Percentiles rank a stretch among this genome's conserved stretches.
Evolutionary conservation across 2,329 filamentous ascomycete species (phyloP).

Genomic region (Epichloe hybrida): DNA sequence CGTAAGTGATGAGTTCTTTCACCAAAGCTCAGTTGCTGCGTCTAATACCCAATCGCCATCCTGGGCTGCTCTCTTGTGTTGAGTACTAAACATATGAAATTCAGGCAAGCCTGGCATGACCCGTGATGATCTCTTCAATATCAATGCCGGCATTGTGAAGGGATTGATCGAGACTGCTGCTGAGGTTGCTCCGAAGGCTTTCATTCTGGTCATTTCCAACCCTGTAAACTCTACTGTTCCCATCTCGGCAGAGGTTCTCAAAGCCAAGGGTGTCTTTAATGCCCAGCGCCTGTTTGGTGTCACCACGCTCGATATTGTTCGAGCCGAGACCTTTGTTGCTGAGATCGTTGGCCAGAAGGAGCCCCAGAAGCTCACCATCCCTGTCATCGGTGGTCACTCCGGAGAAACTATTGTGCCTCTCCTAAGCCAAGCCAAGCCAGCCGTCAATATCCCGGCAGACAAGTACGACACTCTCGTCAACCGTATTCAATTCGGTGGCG

Average conservation of each 20-base stretch:
- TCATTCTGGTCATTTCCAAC: conserved; percentile 95
- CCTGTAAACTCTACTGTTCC: conserved; percentile 98
- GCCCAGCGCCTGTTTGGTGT: conserved; percentile 94
- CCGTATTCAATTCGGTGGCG: conserved; percentile 95
- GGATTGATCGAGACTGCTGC: conserved; percentile 80
- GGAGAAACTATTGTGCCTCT: conserved; percentile 96
- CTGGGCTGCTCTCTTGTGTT: background rate
- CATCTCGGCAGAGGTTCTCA: conserved; percentile 93
- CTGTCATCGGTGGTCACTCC: conserved; percentile 93
- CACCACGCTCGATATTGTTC: conserved; percentile 95
- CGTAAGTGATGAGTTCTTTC: conserved; percentile 43
- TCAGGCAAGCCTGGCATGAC: conserved; percentile 98
- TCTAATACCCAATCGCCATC: background rate
- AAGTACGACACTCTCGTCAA: conserved; percentile 85
- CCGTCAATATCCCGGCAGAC: conserved; percentile 69
- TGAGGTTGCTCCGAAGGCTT: conserved; percentile 82
- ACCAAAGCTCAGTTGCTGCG: background rate
- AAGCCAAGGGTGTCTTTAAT: conserved; percentile 86
- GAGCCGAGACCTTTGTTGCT: conserved; percentile 91
- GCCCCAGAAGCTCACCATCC: conserved; percentile 70
- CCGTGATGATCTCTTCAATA: conserved; percentile 98
- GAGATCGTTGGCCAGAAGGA: conserved; percentile 71
- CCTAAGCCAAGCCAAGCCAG: conserved; percentile 79
- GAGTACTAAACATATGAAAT: background rate
- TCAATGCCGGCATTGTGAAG: conserved; percentile 97